Evolutionary conservation across 371 early-diverging fungal genomes (phyloP), one percentile per base, ranked within the genome.

Genomic region (Haplosporangium sp.): DNA sequence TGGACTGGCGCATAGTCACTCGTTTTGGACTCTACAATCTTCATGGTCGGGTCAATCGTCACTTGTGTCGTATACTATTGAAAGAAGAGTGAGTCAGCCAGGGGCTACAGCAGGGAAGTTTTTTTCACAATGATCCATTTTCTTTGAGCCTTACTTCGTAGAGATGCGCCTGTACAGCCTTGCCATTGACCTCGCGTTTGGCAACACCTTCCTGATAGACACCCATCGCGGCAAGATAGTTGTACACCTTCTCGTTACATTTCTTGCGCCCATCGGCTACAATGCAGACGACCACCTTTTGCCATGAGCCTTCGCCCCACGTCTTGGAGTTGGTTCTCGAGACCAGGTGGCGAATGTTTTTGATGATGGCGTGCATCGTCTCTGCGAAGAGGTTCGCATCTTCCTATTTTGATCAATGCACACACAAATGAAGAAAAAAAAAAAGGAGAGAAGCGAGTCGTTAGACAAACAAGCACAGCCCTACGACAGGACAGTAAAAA

Each of bases 191-290:
- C 54, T 85, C 83, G 16, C 85, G 83, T 59, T 89, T 88, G 36
- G 87, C 87, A 42, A 95, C 74, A 9, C 93, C 94, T 41, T 92
- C 91, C 73, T 91, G 91, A 73, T 88, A 92, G 0, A 87, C 86
- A 14, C 92, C 92, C 88, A 91, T 87, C n/a, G 89, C 81, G 0
- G 87, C 85, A 8, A 92, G 68, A 3, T 88, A 86, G 62, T 83
- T 76, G 62, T 90, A 73, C 2, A 88, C 87, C 10, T 86, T 74
- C 18, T 83, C 83, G 69, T 91, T 81, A 57, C 87, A 87, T 70
- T 93, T 92, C 12, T 86, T 84, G 37, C 93, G 86, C n/a, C 95
- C 95, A 75, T 95, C 95, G 0, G 95, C 87, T 0, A 95, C 93
- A 56, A 95, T 84, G 67, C 93, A 93, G 1, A 95, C 92, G 6